phyloP scores from a whole-genome alignment of 805 yeast genomes.

The Candida ficus region DNA sequence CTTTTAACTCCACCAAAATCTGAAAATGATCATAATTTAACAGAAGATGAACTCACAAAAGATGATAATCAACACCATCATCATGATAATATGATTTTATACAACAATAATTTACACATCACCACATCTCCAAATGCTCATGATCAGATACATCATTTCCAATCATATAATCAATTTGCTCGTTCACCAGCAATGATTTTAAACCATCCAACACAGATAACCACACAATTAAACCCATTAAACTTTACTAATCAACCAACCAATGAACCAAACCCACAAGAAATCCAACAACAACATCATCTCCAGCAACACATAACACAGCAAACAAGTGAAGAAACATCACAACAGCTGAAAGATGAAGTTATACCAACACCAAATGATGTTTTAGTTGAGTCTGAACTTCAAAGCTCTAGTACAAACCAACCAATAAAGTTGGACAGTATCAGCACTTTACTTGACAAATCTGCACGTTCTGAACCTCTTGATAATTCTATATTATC shows the following conservation, averaged over 20 bases:
- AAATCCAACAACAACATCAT: neutral
- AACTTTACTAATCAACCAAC: no score
- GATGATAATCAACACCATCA: neutral
- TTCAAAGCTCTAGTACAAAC: no score
- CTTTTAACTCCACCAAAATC: conserved; percentile 1
- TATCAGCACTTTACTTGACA: no score
- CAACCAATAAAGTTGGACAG: no score
- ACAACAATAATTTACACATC: neutral
- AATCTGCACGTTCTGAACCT: no score
- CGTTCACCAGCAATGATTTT: neutral
- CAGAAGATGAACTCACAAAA: neutral
- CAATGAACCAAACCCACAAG: no score
- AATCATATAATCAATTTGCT: neutral
- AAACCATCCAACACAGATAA: neutral
- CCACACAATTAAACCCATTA: neutral
- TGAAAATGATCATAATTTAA: neutral
- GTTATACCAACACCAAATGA: neutral
- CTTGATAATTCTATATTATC: no score
- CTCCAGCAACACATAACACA: no score
- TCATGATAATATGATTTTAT: neutral
- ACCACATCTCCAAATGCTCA: neutral
- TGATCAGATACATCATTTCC: neutral
- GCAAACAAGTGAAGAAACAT: no score
- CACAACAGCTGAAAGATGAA: no score
- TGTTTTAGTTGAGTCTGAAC: no score